These are phyloP conservation scores for Herpetospermum pedunculosum DNA, from an alignment of 306 rosid species.

Conservation along the genomic window DNA sequence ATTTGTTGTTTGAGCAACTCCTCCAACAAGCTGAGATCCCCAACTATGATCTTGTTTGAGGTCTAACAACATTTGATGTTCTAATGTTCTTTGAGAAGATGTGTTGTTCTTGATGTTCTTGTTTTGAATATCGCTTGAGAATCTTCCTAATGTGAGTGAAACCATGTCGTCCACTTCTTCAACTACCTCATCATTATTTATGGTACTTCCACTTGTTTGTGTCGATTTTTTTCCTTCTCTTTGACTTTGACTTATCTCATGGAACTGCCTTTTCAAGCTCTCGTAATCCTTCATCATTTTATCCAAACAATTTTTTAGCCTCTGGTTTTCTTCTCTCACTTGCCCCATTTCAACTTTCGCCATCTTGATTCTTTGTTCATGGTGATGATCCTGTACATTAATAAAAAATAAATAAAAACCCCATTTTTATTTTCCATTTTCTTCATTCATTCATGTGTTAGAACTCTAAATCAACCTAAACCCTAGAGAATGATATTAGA, in stretches of 20 bases:
- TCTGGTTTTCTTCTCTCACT: conserved; percentile 64
- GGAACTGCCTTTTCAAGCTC: conserved; percentile 48
- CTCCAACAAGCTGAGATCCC: conserved; percentile 42
- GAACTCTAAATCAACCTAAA: no score
- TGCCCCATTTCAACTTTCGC: conserved; percentile 58
- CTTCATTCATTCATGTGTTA: no score
- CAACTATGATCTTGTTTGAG: conserved; percentile 24
- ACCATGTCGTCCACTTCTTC: conserved; percentile 44
- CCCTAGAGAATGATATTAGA: no score
- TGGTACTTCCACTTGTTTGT: background rate
- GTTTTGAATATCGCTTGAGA: conserved; percentile 23
- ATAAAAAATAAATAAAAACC: no score
- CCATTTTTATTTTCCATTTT: no score
- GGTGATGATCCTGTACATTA: conserved; percentile 5
- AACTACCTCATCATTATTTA: conserved; percentile 9
- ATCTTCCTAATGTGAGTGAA: conserved; percentile 71
- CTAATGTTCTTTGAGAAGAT: background rate
- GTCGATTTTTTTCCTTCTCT: conserved; percentile 24
- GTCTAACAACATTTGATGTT: conserved; percentile 4
- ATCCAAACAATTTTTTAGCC: conserved; percentile 47
- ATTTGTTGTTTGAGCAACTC: conserved; percentile 19
- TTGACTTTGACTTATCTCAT: conserved; percentile 24
- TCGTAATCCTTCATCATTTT: conserved; percentile 54
- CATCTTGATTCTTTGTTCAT: conserved; percentile 39
- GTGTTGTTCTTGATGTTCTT: no score